Evolutionary conservation across 768 basidiomycete species (phyloP).

Genomic region (Cystofilobasidium ferigula): DNA sequence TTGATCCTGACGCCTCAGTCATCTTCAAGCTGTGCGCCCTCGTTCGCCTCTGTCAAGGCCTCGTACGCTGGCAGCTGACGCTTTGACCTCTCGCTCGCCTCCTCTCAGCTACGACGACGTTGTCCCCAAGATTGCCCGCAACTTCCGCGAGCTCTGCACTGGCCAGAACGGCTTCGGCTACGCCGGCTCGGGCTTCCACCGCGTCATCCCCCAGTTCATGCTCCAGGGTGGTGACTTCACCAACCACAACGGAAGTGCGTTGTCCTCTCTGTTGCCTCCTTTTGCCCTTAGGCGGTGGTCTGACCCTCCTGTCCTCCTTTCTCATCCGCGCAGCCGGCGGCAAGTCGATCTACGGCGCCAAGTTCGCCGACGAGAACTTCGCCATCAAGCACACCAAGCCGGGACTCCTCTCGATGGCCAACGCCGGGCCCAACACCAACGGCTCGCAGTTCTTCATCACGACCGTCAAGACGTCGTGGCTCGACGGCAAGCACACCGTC

Average conservation of each 20-base stretch:
- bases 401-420: slow-evolving; percentile 52
- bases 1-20: no score
- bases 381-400: slow-evolving; percentile 39
- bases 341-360: slow-evolving; percentile 28
- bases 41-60: no score
- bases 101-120: slow-evolving; percentile 24
- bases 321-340: slow-evolving; percentile 34
- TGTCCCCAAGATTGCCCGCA: slow-evolving; percentile 25
- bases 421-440: slow-evolving; percentile 49
- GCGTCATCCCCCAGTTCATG: slow-evolving; percentile 25
- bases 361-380: slow-evolving; percentile 31
- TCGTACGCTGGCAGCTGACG: no score
- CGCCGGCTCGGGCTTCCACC: slow-evolving; percentile 26
- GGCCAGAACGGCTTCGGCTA: slow-evolving; percentile 26
- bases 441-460: slow-evolving; percentile 42
- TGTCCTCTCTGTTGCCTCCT: not conserved
- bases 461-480: slow-evolving; percentile 55
- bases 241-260: slow-evolving; percentile 6
- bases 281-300: not conserved
- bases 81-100: no score
- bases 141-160: slow-evolving; percentile 28
- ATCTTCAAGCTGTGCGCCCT: no score
- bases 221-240: slow-evolving; percentile 26
- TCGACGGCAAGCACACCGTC: slow-evolving; percentile 49
- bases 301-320: not conserved